Evolutionary conservation across 2,329 filamentous ascomycete genomes (phyloP), one percentile per base, ranked within the genome.

Genomic region (Gliomastix tumulicola): DNA sequence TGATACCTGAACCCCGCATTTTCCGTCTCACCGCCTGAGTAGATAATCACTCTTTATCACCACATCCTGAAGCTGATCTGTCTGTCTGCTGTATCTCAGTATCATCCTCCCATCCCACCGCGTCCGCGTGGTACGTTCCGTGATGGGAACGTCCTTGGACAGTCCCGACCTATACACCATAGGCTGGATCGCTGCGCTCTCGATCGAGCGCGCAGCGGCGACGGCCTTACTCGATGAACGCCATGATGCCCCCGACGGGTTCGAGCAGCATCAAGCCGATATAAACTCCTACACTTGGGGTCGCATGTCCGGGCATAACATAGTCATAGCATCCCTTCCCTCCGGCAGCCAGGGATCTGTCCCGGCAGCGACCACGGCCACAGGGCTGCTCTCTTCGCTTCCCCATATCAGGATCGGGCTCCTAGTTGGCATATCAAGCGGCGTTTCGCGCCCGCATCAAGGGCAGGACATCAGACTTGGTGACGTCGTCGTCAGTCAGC

Each of bases 391-490:
- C n/a, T n/a, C n/a, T n/a, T n/a, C n/a, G n/a, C n/a, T n/a, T n/a
- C n/a, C n/a, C n/a, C n/a, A n/a, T n/a, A n/a, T n/a, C n/a, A n/a
- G n/a, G n/a, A n/a, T n/a, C 15, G 5, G 31, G 31, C 20, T 55
- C 32, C 32, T 55, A 6, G 42, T 48, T 7, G 54, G 54, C 11
- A 51, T 48, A 16, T 50, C 45, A 2, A 48, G 46, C 2, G 52
- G 50, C 0, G 44, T 49, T n/a, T n/a, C n/a, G n/a, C n/a, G n/a
- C 2, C 41, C 38, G 4, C 35, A 36, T 13, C 7, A 34, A 0
- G 41, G 41, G 7, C 43, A 58, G 20, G 59, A 65, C 15, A 51
- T 66, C 2, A 53, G 60, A 4, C 46, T 55, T 0, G 53, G 53
- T 1, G 49, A 55, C 25, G 18, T 55, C 2, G 46, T 55, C 1